Evolutionary conservation across 805 yeast genomes (phyloP).

Genomic region (Candida schatavii): DNA sequence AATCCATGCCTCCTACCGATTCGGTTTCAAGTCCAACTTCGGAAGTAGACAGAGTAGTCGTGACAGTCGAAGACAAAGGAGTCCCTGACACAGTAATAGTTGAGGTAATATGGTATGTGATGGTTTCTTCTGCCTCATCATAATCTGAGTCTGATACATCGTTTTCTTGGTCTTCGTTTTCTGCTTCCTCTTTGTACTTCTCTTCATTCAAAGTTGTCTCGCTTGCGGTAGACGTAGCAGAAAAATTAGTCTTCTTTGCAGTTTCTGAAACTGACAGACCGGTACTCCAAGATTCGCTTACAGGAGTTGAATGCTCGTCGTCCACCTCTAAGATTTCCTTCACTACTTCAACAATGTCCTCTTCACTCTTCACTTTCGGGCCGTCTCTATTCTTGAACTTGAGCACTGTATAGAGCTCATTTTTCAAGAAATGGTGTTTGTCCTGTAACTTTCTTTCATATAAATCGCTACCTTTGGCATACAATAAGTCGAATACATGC

Average conservation of each 20-base stretch:
- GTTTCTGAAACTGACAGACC: neutral
- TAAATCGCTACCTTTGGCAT: constrained; percentile 3
- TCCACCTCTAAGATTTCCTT: constrained; percentile 20
- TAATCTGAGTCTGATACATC: constrained; percentile 8
- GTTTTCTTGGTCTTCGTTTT: neutral
- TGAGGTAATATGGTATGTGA: constrained; percentile 21
- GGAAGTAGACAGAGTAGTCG: neutral
- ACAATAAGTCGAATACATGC: neutral
- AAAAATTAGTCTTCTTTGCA: neutral
- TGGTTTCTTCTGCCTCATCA: constrained; percentile 15
- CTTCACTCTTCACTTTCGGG: constrained; percentile 3
- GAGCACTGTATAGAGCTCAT: constrained; percentile 3
- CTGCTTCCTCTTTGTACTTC: neutral
- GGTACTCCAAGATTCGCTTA: no score
- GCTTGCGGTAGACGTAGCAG: constrained; percentile 2
- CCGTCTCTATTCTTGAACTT: neutral
- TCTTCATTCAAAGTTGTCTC: no score
- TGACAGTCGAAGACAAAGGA: neutral
- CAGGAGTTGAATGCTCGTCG: neutral
- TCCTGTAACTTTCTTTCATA: constrained; percentile 3
- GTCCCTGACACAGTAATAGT: constrained; percentile 18
- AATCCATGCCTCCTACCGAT: constrained; percentile 1
- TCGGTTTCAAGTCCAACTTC: constrained; percentile 2
- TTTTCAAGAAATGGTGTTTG: constrained; percentile 5
- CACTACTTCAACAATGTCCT: constrained; percentile 17